Percentiles rank a stretch among this genome's conserved stretches.
Evolutionary conservation across 2,329 filamentous ascomycete species (phyloP).

Genomic region (Talaromyces albobiverticillius): DNA sequence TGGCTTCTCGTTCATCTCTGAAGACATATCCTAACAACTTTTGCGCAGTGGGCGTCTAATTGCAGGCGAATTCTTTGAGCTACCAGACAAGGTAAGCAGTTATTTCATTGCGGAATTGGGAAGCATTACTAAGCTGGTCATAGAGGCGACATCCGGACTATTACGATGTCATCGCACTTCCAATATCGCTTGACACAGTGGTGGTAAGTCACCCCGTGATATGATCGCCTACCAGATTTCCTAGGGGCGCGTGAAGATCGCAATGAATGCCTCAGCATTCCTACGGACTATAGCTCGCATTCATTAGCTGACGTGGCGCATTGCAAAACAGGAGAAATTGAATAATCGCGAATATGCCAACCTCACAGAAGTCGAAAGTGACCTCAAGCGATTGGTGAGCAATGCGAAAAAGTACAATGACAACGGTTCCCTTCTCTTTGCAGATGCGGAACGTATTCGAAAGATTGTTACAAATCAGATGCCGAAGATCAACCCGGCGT

Average conservation of each 20-base stretch:
- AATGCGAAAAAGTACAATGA: conserved; percentile 85
- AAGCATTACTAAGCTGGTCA: conserved; percentile 5
- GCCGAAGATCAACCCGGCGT: conserved; percentile 82
- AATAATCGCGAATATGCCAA: conserved; percentile 65
- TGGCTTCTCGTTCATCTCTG: background rate
- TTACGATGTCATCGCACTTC: conserved; percentile 72
- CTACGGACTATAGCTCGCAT: background rate
- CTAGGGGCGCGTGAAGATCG: background rate
- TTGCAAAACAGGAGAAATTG: conserved; percentile 56
- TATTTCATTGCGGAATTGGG: background rate
- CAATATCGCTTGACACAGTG: conserved; percentile 73
- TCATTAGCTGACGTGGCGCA: background rate
- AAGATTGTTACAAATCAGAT: conserved; percentile 87
- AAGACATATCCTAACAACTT: conserved; percentile 18
- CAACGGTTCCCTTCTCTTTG: conserved; percentile 68
- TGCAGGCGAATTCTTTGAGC: conserved; percentile 69
- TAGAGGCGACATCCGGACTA: conserved; percentile 66
- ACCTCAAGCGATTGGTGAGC: conserved; percentile 81
- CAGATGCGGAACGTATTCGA: conserved; percentile 81
- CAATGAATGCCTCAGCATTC: background rate
- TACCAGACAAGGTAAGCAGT: conserved; percentile 59
- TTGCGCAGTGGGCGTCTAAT: conserved; percentile 66
- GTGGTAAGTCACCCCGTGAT: conserved; percentile 50
- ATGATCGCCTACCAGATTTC: background rate
- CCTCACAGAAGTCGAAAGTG: conserved; percentile 74